Base-by-base conservation (phyloP, 345 rosid species). In the Fremontodendron californicum region DNA sequence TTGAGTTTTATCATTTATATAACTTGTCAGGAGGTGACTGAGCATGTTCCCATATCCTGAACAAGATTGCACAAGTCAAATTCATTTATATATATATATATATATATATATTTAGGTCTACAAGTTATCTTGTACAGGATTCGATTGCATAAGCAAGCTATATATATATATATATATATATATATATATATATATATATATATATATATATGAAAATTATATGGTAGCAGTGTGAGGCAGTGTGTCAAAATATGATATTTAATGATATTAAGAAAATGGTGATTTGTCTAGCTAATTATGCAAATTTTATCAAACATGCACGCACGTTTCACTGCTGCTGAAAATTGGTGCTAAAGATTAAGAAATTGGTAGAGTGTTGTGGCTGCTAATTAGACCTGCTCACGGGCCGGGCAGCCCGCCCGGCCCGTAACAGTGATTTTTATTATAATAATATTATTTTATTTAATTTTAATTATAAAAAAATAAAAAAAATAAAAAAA, bases 1-100 rank as follows among this genome's bases (percentile, higher is more conserved):
- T 19, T 23, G 46, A 9, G 75, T 52, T 52, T 52, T 31, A 16
- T 68, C 31, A 13, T 29, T 18, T 71, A 23, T 52, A 6, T 19
- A 21, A 23, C 70, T 33, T 74, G 78, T 68, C 76, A 61, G 27
- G 33, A 52, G 33, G 8, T 33, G 58, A 60, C 51, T 61, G 54
- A 67, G 51, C 68, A 9, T 45, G 64, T 70, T 48, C 42, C 74
- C 58, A n/a, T 46, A 29, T n/a, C 42, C 8, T 70, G 74, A 48
- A 31, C 74, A 48, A 70, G 1, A 68, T 43, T 40, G 5, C 8
- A 18, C 10, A 65, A 19, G 23, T 23, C 23, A 60, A 60, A 64
- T 64, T 29, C 31, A 60, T 60, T 12, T 27, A 64, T 60, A n/a
- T n/a, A n/a, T n/a, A n/a, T n/a, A n/a, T n/a, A n/a, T n/a, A n/a